Evolutionary conservation across 1,139 yeast genomes (phyloP), one percentile per base, ranked within the genome.

Genomic region (Wickerhamomyces sp.): DNA sequence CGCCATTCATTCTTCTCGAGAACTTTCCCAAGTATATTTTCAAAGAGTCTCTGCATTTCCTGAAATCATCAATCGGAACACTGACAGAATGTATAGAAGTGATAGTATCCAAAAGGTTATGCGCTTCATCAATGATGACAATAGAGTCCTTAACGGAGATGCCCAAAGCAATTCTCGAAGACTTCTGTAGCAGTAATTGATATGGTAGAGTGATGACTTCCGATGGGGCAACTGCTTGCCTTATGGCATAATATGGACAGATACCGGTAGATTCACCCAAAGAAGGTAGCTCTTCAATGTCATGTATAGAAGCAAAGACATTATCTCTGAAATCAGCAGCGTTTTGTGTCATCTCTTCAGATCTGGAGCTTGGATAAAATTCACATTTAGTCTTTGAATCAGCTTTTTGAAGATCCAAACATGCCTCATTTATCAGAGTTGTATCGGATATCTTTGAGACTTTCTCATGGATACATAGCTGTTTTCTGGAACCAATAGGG

Each of bases 111-210:
- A 88, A 55, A 27, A 89, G 62, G 53, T 89, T 89, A 54, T 89
- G 98, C 0, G 97, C 97, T 54, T 89, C 98, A 54, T 89, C 98
- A 25, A 89, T 80, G 4, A 91, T 72, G 1, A 91, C 74, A 6
- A 89, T 72, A 0, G 91, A 70, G 40, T 77, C 71, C 34, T 71
- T 68, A 13, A 89, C 53, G 32, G 78, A 68, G 6, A 89, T 55
- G 1, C 77, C 75, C 32, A 87, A 57, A 0, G 78, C 63, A 4
- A 68, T 66, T 47, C 96, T 65, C 0, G 95, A 71, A 4, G 74
- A 64, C 25, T 69, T 72, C 33, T 83, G 85, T 2, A 89, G 58
- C 11, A 91, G 57, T 51, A 87, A 66, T 50, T 88, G 96, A 50
- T 89, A 89, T 0, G 98, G 97, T 28, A 91, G 59, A 0, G 96